A percentile compares a stretch with the other conserved stretches of the same genome.
Evolutionary conservation across 345 rosid genomes (phyloP).

Genomic region (Nasturtium officinale): DNA sequence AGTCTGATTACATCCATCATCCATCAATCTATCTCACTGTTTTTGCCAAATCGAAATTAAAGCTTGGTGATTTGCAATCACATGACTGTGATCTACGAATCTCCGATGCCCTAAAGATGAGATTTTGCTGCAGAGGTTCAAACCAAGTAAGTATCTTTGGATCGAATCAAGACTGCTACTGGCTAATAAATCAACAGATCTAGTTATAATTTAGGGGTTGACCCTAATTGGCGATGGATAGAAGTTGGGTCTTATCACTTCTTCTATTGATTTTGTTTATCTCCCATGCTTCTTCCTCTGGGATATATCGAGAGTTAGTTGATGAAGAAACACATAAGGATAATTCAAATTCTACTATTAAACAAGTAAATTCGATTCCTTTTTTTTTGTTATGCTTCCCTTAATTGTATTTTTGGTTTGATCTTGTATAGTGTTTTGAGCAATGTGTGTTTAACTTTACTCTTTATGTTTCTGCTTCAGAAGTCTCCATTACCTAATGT

Average conservation of each 20-base stretch:
- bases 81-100: constrained; percentile 37
- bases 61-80: constrained; percentile 35
- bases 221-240: constrained; percentile 45
- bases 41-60: neutral
- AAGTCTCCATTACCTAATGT: constrained; percentile 46
- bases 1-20: neutral
- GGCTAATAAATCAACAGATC: constrained; percentile 20
- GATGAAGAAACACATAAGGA: constrained; percentile 40
- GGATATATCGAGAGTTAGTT: constrained; percentile 40
- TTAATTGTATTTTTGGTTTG: neutral
- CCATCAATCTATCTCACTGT: constrained; percentile 2
- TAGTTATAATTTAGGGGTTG: constrained; percentile 20
- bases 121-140: constrained; percentile 22
- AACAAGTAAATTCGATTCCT: constrained; percentile 43
- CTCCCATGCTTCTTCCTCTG: constrained; percentile 47
- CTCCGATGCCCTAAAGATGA: constrained; percentile 39
- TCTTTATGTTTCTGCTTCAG: constrained; percentile 45
- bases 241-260: constrained; percentile 42
- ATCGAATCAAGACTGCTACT: constrained; percentile 25
- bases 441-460: constrained; percentile 5
- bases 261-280: constrained; percentile 49
- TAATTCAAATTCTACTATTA: constrained; percentile 32
- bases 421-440: constrained; percentile 16
- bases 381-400: neutral
- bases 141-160: constrained; percentile 2